These are phyloP conservation scores for Corchorus olitorius DNA, from an alignment of 345 rosid genomes.

Conservation along the genomic window DNA sequence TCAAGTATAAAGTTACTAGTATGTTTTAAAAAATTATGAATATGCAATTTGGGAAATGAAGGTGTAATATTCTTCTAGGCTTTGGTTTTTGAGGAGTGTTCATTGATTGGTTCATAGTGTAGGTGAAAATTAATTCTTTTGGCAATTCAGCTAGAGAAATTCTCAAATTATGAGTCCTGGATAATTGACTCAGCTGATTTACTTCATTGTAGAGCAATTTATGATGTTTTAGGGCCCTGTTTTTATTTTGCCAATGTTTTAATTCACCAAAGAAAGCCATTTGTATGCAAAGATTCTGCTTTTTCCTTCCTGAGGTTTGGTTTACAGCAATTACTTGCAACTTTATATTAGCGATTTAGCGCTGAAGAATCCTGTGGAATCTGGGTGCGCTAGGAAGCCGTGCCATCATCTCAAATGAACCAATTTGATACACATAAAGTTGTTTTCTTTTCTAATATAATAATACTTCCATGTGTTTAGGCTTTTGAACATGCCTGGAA, in stretches of 20 bases:
- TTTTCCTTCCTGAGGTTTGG: not conserved
- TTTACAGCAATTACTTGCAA: not conserved
- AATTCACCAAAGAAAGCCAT: not conserved
- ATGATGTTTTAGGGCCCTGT: not conserved
- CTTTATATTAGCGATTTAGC: too few species aligned
- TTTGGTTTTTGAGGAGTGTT: not conserved
- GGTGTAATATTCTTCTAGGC: constrained; percentile 6
- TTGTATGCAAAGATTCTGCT: not conserved
- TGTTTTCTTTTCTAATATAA: constrained; percentile 5
- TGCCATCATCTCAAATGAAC: too few species aligned
- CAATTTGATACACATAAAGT: not conserved
- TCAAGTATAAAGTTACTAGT: not conserved
- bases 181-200: not conserved
- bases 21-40: not conserved
- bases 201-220: not conserved
- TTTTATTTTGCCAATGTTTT: not conserved
- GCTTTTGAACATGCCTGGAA: constrained; percentile 70
- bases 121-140: not conserved
- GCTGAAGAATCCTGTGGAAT: too few species aligned
- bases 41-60: not conserved
- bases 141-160: not conserved
- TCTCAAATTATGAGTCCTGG: not conserved
- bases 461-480: constrained; percentile 37
- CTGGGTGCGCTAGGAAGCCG: too few species aligned
- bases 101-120: constrained; percentile 4